Evolutionary conservation across 1,139 yeast species (phyloP), one percentile per base, ranked within the genome.

Genomic region (Taiozyma sp.): DNA sequence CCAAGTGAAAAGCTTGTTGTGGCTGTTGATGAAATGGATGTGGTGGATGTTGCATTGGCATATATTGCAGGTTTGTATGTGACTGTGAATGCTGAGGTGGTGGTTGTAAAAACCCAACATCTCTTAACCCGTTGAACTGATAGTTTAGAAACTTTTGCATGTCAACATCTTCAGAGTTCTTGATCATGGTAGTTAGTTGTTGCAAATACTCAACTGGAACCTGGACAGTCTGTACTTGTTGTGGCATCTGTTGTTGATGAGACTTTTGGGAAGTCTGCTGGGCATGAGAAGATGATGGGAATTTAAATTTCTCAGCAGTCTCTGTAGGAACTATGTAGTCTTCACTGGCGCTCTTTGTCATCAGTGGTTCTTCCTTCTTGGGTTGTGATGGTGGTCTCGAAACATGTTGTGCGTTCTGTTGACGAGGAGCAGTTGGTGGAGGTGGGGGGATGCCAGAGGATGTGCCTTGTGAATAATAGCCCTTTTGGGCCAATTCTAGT

Each of bases 141-240:
- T 53, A 52, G 19, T 47, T 48, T 16, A 59, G 43, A 41, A 58
- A 54, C 27, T 48, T 50, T 4, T 56, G 57, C 55, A 59, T 54
- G 30, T 59, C 60, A 12, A 57, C 47, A 10, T 57, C 59, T 8
- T 58, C 57, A 16, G 57, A 47, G 34, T 54, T 53, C 49, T 59
- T 57, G 36, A 61, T 54, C 54, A 60, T 51, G 10, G 53, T 51
- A 2, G 59, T 56, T 45, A 76, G 61, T 41, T 72, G 73, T 57
- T 77, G 80, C 46, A 78, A 65, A 55, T 75, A 75, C 52, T 71
- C 76, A 3, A 72, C 78, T 1, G 78, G 71, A 46, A 73, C 77
- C 44, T 61, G 64, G 48, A 72, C 74, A 1, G 69, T 67, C 24
- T 61, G 50, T 51, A 32, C 48, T 10, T 42, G 30, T 16, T 23